Evolutionary conservation across 805 yeast genomes (phyloP).

Genomic region (Candida hispaniensis): DNA sequence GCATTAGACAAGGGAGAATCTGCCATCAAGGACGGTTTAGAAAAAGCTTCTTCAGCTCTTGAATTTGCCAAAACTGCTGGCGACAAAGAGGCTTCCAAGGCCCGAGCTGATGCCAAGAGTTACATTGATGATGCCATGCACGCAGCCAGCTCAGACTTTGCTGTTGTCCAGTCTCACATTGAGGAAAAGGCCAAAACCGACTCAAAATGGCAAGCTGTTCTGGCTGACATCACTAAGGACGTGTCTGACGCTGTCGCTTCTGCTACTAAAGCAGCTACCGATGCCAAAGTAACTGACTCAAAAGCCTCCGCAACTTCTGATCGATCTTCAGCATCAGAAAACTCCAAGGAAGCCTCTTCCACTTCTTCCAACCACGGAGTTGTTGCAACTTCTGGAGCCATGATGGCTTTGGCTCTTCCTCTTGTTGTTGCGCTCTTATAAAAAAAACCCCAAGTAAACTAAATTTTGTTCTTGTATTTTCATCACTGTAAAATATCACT

Average conservation of each 20-base stretch:
- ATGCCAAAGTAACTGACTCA: slow-evolving; percentile 7
- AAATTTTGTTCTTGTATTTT: too few relatives aligned
- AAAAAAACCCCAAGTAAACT: too few relatives aligned
- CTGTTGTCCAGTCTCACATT: slow-evolving; percentile 9
- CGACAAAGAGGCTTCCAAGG: slow-evolving; percentile 5
- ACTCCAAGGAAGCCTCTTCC: slow-evolving; percentile 4
- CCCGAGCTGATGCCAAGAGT: slow-evolving; percentile 10
- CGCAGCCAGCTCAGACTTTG: slow-evolving; percentile 10
- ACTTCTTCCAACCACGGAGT: too few relatives aligned
- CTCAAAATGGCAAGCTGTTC: slow-evolving; percentile 4
- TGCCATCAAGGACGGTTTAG: slow-evolving; percentile 7
- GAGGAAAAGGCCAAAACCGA: slow-evolving; percentile 16
- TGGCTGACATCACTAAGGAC: slow-evolving; percentile 9
- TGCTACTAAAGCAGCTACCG: slow-evolving; percentile 2
- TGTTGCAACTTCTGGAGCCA: slow-evolving; percentile 9
- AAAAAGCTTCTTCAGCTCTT: slow-evolving; percentile 6
- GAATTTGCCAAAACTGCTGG: slow-evolving; percentile 15
- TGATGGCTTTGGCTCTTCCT: slow-evolving; percentile 14
- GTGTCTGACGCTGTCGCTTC: slow-evolving; percentile 5
- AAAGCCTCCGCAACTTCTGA: too few relatives aligned
- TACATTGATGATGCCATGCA: slow-evolving; percentile 11
- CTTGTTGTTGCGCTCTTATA: slow-evolving; percentile 15
- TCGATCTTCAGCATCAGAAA: too few relatives aligned
- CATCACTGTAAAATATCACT: too few relatives aligned
- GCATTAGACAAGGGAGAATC: slow-evolving; percentile 12